A percentile compares a stretch with the other conserved stretches of the same genome.
Conservation (phyloP, 2,329 filamentous ascomycete species). For the Colletotrichum ledebouriae region DNA sequence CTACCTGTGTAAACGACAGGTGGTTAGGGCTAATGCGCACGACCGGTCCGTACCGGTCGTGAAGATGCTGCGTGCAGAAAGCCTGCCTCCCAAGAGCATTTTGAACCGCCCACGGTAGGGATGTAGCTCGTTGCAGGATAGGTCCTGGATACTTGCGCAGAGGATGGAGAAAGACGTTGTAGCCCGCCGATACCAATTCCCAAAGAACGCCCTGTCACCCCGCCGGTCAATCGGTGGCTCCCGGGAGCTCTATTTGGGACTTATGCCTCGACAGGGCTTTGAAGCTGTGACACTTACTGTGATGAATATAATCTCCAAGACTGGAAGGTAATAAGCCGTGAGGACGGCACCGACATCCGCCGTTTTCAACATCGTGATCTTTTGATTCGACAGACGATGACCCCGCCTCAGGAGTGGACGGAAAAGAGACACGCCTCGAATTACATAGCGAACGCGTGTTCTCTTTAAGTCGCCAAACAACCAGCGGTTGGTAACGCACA, state of each 20-base stretch:
- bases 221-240: background rate
- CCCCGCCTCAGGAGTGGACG: background rate
- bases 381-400: too few relatives aligned
- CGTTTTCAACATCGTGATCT: background rate
- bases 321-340: conserved; percentile 2
- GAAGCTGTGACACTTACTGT: background rate
- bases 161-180: conserved; percentile 53
- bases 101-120: conserved; percentile 21
- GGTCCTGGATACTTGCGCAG: conserved; percentile 51
- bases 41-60: conserved; percentile 49
- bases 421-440: background rate
- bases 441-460: conserved; percentile 7
- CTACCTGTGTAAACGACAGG: conserved; percentile 53
- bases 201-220: conserved; percentile 18
- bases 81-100: conserved; percentile 23
- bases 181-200: conserved; percentile 39
- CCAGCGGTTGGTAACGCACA: background rate
- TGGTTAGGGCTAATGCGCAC: conserved; percentile 56
- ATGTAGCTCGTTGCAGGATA: conserved; percentile 18
- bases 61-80: conserved; percentile 33
- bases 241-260: background rate
- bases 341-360: background rate
- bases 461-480: background rate
- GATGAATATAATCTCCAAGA: conserved; percentile 1
- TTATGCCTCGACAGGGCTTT: too few relatives aligned